Base-by-base conservation (phyloP, 2,329 filamentous ascomycete genomes). In the Aspergillus eucalypticola region DNA sequence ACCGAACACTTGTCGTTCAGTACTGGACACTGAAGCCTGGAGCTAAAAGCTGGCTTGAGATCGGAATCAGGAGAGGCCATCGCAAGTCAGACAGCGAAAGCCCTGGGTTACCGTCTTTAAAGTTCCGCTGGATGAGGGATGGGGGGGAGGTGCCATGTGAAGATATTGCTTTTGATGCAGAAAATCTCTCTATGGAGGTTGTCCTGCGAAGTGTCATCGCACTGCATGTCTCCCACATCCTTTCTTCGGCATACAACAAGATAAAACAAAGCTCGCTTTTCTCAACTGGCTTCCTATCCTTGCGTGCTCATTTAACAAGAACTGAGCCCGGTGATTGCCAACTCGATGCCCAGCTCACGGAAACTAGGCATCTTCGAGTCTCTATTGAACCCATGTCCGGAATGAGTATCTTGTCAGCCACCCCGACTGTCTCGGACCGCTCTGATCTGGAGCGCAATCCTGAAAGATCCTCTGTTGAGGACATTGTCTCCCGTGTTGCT, bases 21-120 rank as follows among this genome's bases (percentile, higher is more conserved):
- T 99, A 99, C 76, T 99, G 95, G 95, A 82, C 85, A 15, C 84
- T 85, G 54, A 86, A 88, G 67, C 82, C 84, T 59, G 86, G 86
- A 0, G 82, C 85, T 15, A 96, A 96, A 79, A 96, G 88, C 73
- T 99, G 95, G 94, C 82, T 99, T 51, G 88, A 98, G 65, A 82
- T 99, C 54, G 93, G 92, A 8, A 85, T 96, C 38, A 76, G 73
- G 53, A 69, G 71, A 46, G 71, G 73, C 29, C 60, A 60, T 48
- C 56, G 48, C 51, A 44, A 23, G 29, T 11, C 52, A 17, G 46
- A 55, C 39, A 55, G 58, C 32, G 59, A 65, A 51, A 58, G 41
- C 25, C 46, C 64, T 17, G 64, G 68, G 23, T 61, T 72, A 15
- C 71, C 79, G 8, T 70, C 66, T 58, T 67, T 82, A 41, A 73